A percentile compares a stretch with the other conserved stretches of the same genome.
These are phyloP conservation scores for Lindgomyces ingoldianus DNA, from an alignment of 495 filamentous ascomycete genomes.

Conservation along the genomic window DNA sequence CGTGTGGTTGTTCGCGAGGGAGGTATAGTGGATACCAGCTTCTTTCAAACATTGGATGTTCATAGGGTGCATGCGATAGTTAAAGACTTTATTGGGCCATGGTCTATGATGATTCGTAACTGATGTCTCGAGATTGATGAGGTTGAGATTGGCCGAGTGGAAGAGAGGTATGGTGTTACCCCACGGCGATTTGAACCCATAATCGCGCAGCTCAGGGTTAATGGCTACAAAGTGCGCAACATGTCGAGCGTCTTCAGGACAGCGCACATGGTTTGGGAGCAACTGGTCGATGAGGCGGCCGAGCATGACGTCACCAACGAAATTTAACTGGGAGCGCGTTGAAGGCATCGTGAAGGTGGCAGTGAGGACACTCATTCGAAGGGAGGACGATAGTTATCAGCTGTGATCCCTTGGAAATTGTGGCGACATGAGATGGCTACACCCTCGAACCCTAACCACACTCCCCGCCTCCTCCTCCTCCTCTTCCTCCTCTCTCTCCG, in stretches of 20 bases:
- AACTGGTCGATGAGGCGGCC: constrained; percentile 53
- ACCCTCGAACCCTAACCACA: no score
- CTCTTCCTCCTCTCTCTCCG: no score
- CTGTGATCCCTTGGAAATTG: no score
- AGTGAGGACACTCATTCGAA: no score
- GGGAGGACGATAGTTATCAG: no score
- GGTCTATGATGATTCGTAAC: constrained; percentile 41
- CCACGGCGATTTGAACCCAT: constrained; percentile 42
- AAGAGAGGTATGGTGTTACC: constrained; percentile 44
- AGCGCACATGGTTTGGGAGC: constrained; percentile 43
- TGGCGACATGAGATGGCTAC: no score
- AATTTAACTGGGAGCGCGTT: constrained; percentile 36
- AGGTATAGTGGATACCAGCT: constrained; percentile 44
- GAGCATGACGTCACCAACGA: constrained; percentile 52
- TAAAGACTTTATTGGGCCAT: constrained; percentile 52
- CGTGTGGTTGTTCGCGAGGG: constrained; percentile 49
- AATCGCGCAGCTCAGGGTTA: background rate
- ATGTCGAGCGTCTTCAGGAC: constrained; percentile 28
- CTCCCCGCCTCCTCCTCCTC: no score
- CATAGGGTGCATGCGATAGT: constrained; percentile 49
- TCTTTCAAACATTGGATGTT: constrained; percentile 44
- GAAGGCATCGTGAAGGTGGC: background rate
- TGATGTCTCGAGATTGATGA: constrained; percentile 52
- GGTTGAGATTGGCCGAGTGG: constrained; percentile 39
- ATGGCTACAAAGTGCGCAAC: background rate